Conservation (phyloP, 192 early-diverging fungal genomes). For the Pilaira anomala region DNA sequence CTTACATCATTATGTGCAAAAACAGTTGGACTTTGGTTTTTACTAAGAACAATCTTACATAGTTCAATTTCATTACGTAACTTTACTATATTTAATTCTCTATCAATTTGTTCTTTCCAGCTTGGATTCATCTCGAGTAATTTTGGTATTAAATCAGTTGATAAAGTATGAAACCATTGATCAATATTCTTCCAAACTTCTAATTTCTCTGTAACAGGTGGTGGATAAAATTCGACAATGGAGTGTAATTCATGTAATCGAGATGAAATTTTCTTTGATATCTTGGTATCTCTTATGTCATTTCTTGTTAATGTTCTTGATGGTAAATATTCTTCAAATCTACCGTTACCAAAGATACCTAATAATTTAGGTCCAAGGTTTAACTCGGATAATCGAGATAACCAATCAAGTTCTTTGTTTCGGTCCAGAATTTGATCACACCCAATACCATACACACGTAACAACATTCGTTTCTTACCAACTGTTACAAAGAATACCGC, state of each 20-base stretch:
- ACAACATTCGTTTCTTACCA: constrained; percentile 31
- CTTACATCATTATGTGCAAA: constrained; percentile 89
- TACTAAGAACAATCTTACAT: constrained; percentile 36
- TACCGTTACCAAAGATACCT: constrained; percentile 79
- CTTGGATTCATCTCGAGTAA: constrained; percentile 1
- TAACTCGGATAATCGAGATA: constrained; percentile 61
- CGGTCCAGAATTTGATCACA: constrained; percentile 77
- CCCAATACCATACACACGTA: constrained; percentile 80
- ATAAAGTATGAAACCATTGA: constrained; percentile 48
- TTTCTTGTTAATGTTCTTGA: constrained; percentile 65
- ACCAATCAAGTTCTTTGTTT: constrained; percentile 78
- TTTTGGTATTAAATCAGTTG: constrained; percentile 8
- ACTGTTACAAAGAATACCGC: constrained; percentile 41
- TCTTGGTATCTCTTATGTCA: constrained; percentile 63
- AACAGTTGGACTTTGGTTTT: constrained; percentile 61
- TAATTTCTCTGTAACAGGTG: constrained; percentile 38
- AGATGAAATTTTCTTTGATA: constrained; percentile 68
- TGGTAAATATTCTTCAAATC: constrained; percentile 82
- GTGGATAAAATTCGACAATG: constrained; percentile 63
- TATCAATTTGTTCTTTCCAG: constrained; percentile 17
- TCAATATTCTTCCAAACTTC: constrained; percentile 70
- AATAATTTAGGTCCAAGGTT: constrained; percentile 74
- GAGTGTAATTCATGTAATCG: constrained; percentile 71
- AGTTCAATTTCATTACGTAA: constrained; percentile 50
- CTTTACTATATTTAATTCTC: constrained; percentile 43